phyloP scores from a whole-genome alignment of 2,329 filamentous ascomycete genomes.

The Phialemoniopsis sp. region DNA sequence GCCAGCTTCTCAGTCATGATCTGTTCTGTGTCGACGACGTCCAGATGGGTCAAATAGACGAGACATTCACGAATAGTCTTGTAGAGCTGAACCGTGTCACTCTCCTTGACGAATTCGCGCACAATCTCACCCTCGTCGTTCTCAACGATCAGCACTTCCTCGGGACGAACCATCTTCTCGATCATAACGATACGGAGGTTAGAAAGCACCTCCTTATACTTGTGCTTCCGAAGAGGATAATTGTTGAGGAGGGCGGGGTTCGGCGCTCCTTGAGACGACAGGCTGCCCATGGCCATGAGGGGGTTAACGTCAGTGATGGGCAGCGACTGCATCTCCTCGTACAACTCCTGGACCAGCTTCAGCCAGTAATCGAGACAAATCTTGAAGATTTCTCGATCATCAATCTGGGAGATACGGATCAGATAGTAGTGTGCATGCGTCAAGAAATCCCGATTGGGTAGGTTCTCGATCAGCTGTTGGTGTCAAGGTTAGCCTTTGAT shows the following conservation, averaged over 20 bases:
- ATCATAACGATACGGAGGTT: conserved; percentile 98
- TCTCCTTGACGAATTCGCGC: conserved; percentile 98
- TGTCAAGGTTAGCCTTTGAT: conserved; percentile 11
- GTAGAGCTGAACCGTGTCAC: conserved; percentile 97
- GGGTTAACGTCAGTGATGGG: conserved; percentile 87
- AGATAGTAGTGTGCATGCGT: conserved; percentile 97
- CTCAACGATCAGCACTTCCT: conserved; percentile 98
- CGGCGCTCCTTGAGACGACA: conserved; percentile 77
- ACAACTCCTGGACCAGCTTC: conserved; percentile 94
- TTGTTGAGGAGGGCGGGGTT: conserved; percentile 82
- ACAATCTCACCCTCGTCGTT: conserved; percentile 99
- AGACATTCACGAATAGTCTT: conserved; percentile 97
- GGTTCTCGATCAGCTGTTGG: conserved; percentile 79
- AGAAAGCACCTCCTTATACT: conserved; percentile 90
- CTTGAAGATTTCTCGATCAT: conserved; percentile 99
- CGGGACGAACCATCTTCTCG: conserved; percentile 98
- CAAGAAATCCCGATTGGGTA: conserved; percentile 92
- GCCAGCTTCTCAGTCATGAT: conserved; percentile 99
- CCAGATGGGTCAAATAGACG: conserved; percentile 94
- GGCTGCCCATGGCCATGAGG: conserved; percentile 72
- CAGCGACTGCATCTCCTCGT: conserved; percentile 97
- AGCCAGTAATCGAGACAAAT: conserved; percentile 99
- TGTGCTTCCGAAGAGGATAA: conserved; percentile 95
- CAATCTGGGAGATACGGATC: conserved; percentile 96
- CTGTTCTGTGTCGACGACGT: conserved; percentile 93